These are phyloP conservation scores for Wallacemonas sp. DNA, from an alignment of 208 protist genomes.

Conservation along the genomic window DNA sequence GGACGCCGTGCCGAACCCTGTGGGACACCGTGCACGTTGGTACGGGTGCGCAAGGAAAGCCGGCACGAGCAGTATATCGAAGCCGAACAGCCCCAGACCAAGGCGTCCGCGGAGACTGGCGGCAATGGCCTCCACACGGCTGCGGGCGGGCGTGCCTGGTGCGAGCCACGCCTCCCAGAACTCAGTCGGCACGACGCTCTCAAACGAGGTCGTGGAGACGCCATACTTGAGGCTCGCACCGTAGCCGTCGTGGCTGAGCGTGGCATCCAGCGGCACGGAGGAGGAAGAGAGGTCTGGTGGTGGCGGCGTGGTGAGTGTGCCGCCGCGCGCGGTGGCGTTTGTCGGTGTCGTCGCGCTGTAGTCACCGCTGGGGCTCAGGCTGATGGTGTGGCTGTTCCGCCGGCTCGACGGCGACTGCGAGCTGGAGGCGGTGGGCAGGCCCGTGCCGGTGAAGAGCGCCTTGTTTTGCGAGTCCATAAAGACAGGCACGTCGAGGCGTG, in stretches of 20 bases:
- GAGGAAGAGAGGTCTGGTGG: no score
- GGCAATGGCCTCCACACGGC: constrained; percentile 34
- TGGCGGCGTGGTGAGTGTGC: no score
- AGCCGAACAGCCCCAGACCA: constrained; percentile 70
- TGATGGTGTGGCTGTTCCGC: neutral
- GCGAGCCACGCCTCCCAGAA: constrained; percentile 60
- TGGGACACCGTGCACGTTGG: constrained; percentile 14
- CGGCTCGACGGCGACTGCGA: constrained; percentile 3
- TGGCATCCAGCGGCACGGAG: no score
- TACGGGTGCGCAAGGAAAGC: constrained; percentile 23
- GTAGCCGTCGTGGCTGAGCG: no score
- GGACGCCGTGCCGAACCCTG: constrained; percentile 29
- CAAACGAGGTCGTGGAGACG: neutral
- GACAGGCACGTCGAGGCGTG: constrained; percentile 31
- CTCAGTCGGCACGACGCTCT: constrained; percentile 17
- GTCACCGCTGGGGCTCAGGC: neutral
- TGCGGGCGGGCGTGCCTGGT: constrained; percentile 39
- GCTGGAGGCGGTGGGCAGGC: constrained; percentile 9
- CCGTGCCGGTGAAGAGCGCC: constrained; percentile 30
- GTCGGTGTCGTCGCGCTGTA: neutral
- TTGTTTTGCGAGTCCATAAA: constrained; percentile 67
- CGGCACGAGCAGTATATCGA: constrained; percentile 80
- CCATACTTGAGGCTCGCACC: no score
- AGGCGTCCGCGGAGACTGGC: constrained; percentile 31
- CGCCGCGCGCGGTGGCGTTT: neutral